phyloP scores from a whole-genome alignment of 2,329 filamentous ascomycete genomes.

The Sporothrix schenckii region DNA sequence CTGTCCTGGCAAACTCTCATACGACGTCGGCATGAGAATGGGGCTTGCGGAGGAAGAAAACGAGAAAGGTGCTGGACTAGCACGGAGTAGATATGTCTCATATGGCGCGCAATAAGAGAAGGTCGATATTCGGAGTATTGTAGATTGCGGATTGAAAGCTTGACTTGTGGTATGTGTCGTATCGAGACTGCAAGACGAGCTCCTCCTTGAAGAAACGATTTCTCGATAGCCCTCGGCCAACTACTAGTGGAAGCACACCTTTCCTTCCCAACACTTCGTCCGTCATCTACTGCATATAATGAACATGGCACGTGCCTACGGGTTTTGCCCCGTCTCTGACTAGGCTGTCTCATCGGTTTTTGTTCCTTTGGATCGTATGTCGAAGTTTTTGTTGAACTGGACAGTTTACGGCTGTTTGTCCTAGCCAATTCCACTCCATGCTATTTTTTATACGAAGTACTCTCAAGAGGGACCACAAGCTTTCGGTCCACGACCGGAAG shows the following conservation, averaged over 20 bases:
- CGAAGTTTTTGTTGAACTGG: slow-evolving; percentile 4
- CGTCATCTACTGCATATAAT: slow-evolving; percentile 6
- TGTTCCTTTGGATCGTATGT: not conserved
- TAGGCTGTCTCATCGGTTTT: not conserved
- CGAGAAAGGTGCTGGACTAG: not conserved
- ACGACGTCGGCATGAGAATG: slow-evolving; percentile 7
- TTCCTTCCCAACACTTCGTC: slow-evolving; percentile 9
- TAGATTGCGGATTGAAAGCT: not conserved
- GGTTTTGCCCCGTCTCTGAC: slow-evolving; percentile 2
- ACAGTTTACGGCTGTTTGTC: not conserved
- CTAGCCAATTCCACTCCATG: not conserved
- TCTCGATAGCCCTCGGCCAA: not conserved
- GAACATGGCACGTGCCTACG: slow-evolving; percentile 14
- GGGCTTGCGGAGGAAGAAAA: not conserved
- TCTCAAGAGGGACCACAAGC: not conserved
- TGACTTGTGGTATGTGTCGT: not conserved
- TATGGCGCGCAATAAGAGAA: not conserved
- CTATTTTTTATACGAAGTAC: no score
- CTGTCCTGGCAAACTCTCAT: slow-evolving; percentile 27
- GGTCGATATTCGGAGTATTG: not conserved
- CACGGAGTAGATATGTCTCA: not conserved
- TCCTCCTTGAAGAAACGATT: slow-evolving; percentile 5
- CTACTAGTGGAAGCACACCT: slow-evolving; percentile 13
- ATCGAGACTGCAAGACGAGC: not conserved
- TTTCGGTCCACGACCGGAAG: not conserved